A percentile compares a stretch with the other conserved stretches of the same genome.
These are phyloP conservation scores for Suhomyces sp. DNA, from an alignment of 805 yeast genomes.

Conservation along the genomic window DNA sequence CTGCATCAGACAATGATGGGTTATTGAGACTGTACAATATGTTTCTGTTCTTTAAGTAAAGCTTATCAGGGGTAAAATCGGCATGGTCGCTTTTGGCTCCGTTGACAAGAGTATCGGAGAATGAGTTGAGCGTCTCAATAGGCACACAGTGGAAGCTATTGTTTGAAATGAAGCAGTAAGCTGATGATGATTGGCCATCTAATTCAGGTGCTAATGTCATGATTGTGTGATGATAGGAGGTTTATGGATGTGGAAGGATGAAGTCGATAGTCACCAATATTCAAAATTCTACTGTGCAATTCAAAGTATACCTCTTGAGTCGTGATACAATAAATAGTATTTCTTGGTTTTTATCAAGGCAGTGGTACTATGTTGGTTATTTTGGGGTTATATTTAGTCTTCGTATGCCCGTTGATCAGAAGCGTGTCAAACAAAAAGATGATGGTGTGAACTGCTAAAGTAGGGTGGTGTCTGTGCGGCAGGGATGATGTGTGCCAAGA, in stretches of 20 bases:
- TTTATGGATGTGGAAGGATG: not conserved
- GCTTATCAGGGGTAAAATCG: constrained; percentile 14
- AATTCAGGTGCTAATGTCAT: not conserved
- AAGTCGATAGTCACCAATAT: not conserved
- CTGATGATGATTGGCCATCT: constrained; percentile 14
- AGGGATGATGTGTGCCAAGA: not conserved
- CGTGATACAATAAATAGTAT: not conserved
- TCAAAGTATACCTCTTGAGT: not conserved
- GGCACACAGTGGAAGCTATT: constrained; percentile 27
- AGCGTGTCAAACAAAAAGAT: not conserved
- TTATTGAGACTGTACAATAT: constrained; percentile 25
- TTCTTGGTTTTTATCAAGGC: not conserved
- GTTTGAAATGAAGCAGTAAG: constrained; percentile 24
- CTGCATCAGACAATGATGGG: constrained; percentile 22
- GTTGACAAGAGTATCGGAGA: constrained; percentile 4
- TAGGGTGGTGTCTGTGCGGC: not conserved
- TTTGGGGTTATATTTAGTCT: not conserved
- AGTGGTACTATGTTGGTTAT: not conserved
- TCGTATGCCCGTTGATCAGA: not conserved
- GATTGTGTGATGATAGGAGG: not conserved
- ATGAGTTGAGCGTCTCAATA: constrained; percentile 14
- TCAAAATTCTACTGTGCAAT: not conserved
- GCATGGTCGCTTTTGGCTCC: constrained; percentile 8
- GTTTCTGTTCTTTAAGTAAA: constrained; percentile 18
- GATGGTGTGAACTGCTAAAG: not conserved